phyloP scores from a whole-genome alignment of 495 filamentous ascomycete genomes.

The Podospora pseudopauciseta region DNA sequence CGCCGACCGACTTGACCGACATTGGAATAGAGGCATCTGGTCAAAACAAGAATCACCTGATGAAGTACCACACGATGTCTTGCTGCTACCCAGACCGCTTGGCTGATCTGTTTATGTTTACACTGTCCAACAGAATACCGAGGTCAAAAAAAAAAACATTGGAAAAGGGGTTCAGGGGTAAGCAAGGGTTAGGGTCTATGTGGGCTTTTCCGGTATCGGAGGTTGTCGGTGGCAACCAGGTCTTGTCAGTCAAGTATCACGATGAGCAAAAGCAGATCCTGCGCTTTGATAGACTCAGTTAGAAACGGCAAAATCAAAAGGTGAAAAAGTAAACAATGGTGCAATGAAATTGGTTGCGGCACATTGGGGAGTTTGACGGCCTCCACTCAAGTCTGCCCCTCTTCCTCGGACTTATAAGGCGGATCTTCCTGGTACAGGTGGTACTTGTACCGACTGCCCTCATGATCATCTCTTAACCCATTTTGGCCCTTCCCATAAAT shows the following conservation, averaged over 20 bases:
- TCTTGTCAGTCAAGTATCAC: neutral
- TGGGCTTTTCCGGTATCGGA: neutral
- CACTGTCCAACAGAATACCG: neutral
- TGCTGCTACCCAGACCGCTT: neutral
- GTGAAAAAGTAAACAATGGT: too few species aligned
- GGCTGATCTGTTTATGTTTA: neutral
- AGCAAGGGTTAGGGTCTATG: neutral
- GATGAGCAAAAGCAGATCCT: neutral
- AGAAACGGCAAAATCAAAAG: neutral
- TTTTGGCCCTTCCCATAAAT: slow-evolving; percentile 57
- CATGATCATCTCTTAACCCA: slow-evolving; percentile 51
- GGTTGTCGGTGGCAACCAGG: neutral
- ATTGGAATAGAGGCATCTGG: neutral
- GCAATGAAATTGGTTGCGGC: too few species aligned
- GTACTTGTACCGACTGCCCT: slow-evolving; percentile 55
- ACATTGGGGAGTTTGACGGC: too few species aligned
- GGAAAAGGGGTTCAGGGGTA: neutral
- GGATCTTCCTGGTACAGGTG: slow-evolving; percentile 53
- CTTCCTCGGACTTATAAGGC: slow-evolving; percentile 24
- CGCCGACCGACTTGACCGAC: neutral
- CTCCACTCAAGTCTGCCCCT: neutral
- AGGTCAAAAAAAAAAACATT: neutral
- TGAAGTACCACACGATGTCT: neutral
- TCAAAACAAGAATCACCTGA: neutral
- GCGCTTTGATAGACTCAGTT: neutral